Conservation (phyloP, 73 alveolate species). For the Symbiodinium natans region DNA sequence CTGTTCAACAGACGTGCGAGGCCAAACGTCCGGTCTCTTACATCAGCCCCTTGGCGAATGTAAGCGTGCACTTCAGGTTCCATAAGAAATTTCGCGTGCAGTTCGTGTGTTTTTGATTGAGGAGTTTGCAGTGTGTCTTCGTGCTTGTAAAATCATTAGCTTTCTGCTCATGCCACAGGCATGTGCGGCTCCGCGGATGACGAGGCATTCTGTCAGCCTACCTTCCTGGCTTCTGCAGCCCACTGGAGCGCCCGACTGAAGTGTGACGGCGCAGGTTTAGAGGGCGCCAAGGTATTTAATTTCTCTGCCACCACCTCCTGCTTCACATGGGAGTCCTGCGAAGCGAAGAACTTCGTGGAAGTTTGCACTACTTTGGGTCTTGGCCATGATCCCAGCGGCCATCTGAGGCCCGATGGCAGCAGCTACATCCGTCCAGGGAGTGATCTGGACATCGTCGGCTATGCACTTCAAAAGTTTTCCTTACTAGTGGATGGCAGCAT, state of each 20-base stretch:
- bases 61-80: no score
- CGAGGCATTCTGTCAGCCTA: constrained; percentile 1
- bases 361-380: constrained; percentile 44
- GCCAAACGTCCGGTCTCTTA: constrained; percentile 54
- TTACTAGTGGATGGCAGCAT: constrained; percentile 65
- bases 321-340: constrained; percentile 45
- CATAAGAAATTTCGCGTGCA: neutral
- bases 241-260: neutral
- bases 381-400: constrained; percentile 79
- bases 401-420: constrained; percentile 57
- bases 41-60: neutral
- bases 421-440: constrained; percentile 62
- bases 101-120: neutral
- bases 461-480: constrained; percentile 49
- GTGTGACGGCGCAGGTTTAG: constrained; percentile 23
- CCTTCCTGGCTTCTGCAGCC: neutral
- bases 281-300: neutral
- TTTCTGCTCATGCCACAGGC: no score
- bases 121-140: neutral
- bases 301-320: constrained; percentile 74
- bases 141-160: no score
- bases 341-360: constrained; percentile 30
- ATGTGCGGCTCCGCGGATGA: constrained; percentile 30
- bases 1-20: neutral
- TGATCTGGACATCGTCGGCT: constrained; percentile 29